Conservation (phyloP, 1,139 yeast species). For the Blastobotrys ciferrii region DNA sequence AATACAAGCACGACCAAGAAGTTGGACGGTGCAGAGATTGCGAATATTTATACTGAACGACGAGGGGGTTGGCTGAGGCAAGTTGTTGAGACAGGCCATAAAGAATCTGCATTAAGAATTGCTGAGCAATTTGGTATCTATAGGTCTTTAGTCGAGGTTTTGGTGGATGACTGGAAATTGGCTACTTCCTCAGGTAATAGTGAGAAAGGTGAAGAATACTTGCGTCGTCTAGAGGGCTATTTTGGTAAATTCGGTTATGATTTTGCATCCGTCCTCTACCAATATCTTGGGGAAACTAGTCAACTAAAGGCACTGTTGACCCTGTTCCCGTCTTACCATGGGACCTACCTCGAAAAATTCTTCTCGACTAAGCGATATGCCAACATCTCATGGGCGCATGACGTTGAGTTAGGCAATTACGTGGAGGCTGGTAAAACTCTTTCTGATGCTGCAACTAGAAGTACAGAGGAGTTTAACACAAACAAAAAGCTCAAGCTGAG, state of each 20-base stretch:
- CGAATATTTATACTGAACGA: slow-evolving; percentile 28
- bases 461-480: slow-evolving; percentile 44
- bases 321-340: slow-evolving; percentile 53
- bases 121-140: slow-evolving; percentile 69
- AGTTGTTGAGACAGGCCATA: slow-evolving; percentile 48
- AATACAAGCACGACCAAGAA: slow-evolving; percentile 9
- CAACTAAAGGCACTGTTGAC: slow-evolving; percentile 55
- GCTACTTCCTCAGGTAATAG: slow-evolving; percentile 30
- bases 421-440: slow-evolving; percentile 51
- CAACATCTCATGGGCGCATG: slow-evolving; percentile 71
- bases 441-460: slow-evolving; percentile 39
- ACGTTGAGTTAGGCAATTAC: slow-evolving; percentile 53
- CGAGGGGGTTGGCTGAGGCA: slow-evolving; percentile 54
- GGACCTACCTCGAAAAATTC: slow-evolving; percentile 51
- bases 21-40: slow-evolving; percentile 23
- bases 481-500: slow-evolving; percentile 61
- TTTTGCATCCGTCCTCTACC: slow-evolving; percentile 68
- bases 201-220: slow-evolving; percentile 31
- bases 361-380: slow-evolving; percentile 52
- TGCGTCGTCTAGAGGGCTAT: slow-evolving; percentile 46
- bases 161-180: slow-evolving; percentile 51
- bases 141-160: slow-evolving; percentile 60
- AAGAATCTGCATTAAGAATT: slow-evolving; percentile 56
- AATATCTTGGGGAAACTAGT: slow-evolving; percentile 54
- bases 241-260: slow-evolving; percentile 62